phyloP scores from a whole-genome alignment of 108 stramenopile genomes.

The Nitzschia putrida region DNA sequence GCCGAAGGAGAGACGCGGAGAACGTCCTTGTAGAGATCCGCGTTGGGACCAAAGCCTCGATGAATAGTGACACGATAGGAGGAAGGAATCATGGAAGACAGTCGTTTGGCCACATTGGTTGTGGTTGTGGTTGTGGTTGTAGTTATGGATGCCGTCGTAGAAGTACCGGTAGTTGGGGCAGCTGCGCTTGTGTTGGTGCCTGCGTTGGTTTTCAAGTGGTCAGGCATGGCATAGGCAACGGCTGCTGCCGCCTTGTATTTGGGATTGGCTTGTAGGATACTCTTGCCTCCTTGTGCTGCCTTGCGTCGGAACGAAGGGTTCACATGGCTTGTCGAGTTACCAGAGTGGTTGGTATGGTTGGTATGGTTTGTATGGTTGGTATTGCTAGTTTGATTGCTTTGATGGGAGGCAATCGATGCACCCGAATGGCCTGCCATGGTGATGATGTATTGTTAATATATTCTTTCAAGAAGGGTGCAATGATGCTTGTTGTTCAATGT shows the following conservation, averaged over 20 bases:
- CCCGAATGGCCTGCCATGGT: too few relatives aligned
- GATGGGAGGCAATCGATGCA: too few relatives aligned
- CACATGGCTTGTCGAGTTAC: background rate
- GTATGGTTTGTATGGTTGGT: too few relatives aligned
- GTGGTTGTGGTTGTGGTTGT: background rate
- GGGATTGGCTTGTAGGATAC: constrained; percentile 14
- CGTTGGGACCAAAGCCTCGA: constrained; percentile 1
- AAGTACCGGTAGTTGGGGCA: too few relatives aligned
- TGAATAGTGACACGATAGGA: constrained; percentile 24
- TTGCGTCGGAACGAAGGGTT: background rate
- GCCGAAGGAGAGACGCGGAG: constrained; percentile 27
- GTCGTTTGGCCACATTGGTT: background rate
- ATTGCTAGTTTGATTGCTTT: too few relatives aligned
- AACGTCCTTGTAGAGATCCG: constrained; percentile 36
- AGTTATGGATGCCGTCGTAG: background rate
- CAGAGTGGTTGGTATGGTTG: too few relatives aligned
- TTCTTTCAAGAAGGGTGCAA: too few relatives aligned
- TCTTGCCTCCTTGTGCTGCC: constrained; percentile 1
- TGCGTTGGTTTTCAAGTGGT: background rate
- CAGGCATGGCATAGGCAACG: background rate
- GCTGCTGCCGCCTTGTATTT: constrained; percentile 4
- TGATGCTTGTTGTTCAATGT: too few relatives aligned
- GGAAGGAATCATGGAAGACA: constrained; percentile 6
- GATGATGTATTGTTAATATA: too few relatives aligned
- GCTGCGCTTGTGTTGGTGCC: background rate